Conservation (phyloP, 2,329 filamentous ascomycete genomes). For the Dendryphion nanum region DNA sequence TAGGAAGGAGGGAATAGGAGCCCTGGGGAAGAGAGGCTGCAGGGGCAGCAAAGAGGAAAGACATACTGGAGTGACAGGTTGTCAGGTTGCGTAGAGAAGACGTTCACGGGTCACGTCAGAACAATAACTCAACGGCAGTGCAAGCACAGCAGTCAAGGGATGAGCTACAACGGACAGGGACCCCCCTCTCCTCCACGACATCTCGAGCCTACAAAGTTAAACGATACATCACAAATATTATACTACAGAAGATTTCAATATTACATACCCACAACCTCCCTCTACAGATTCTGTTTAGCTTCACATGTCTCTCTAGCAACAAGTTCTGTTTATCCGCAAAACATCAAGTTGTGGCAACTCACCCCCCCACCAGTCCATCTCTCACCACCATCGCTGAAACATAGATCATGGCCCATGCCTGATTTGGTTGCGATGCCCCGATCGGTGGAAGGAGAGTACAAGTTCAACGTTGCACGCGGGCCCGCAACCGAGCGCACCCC, state of each 20-base stretch:
- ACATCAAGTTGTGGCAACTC: no score
- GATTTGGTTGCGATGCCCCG: no score
- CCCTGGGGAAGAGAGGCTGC: conserved; percentile 2
- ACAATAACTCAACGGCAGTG: conserved; percentile 13
- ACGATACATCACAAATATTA: conserved; percentile 4
- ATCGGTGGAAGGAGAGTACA: no score
- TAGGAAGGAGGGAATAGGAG: conserved; percentile 6
- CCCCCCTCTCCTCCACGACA: no score
- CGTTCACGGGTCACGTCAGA: conserved; percentile 16
- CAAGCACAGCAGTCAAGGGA: conserved; percentile 12
- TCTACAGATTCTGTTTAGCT: background rate
- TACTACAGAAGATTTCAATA: conserved; percentile 8
- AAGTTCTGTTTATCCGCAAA: no score
- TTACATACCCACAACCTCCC: conserved; percentile 7
- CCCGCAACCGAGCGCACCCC: no score
- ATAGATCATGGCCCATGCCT: no score
- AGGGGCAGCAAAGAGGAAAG: conserved; percentile 9
- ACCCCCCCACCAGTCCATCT: no score
- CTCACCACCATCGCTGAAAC: no score
- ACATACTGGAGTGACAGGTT: conserved; percentile 19
- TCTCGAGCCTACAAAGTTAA: no score
- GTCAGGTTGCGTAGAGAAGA: conserved; percentile 17
- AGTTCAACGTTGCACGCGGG: no score
- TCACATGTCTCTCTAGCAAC: conserved; percentile 12
- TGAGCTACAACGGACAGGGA: background rate